Base-by-base conservation (phyloP, 2,329 filamentous ascomycete species). In the Zopfia rhizophila region DNA sequence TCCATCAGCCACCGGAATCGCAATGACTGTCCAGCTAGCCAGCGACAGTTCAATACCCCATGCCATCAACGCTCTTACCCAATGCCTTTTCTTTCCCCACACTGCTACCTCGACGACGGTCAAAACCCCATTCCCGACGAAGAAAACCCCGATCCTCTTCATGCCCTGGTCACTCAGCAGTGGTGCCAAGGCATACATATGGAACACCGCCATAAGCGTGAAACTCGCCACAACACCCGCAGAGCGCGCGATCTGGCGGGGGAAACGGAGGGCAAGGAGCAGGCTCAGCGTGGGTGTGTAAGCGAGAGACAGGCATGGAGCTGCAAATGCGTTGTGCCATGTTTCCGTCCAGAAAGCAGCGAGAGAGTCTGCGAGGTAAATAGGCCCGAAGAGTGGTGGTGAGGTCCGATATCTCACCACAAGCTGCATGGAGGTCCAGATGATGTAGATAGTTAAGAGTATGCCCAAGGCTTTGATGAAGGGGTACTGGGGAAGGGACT, bases 301-400 rank as follows among this genome's bases (percentile, higher is more conserved):
- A 6, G 68, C 70, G n/a, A 76, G 61, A 5, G 63, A 69, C 5
- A 63, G 65, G 31, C 72, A 75, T 1, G 73, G 72, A 21, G 71
- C 65, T 6, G 72, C 64, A 48, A 75, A 75, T 1, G 64, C 69
- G 38, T 73, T 75, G 38, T 76, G 73, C 73, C 73, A 76, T 13
- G 69, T 74, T 49, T 74, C 71, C 11, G 63, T 71, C 73, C 73
- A 76, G 50, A 57, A 57, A 1, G 38, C 38, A 2, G 54, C 45
- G 3, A 57, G 37, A 30, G 68, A 72, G 40, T 73, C 63, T 5
- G 63, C 65, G 7, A 59, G 50, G 42, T 74, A 76, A 17, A 76
- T 44, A 5, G 72, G 72, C 0, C 72, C 73, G 41, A 76, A 75
- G 2, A 75, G 61, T 13, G 72, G 51, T 7, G 54, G 54, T 11